phyloP scores from a whole-genome alignment of 2,329 filamentous ascomycete genomes.

The Bipolaris cookei region DNA sequence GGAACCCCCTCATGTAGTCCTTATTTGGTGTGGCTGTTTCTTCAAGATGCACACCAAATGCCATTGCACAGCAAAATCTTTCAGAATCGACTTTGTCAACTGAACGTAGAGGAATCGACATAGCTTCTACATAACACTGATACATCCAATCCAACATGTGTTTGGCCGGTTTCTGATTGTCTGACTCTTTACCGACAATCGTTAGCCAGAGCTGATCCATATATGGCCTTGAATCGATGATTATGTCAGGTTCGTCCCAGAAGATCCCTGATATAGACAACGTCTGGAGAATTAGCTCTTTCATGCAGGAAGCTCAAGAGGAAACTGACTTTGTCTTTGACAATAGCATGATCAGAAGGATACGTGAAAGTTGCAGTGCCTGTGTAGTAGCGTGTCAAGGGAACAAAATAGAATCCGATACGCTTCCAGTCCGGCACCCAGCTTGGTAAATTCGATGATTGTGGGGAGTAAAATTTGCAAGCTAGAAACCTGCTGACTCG shows the following conservation, averaged over 20 bases:
- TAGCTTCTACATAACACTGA: not conserved
- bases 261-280: not conserved
- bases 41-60: not conserved
- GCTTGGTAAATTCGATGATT: constrained; percentile 10
- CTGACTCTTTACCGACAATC: not conserved
- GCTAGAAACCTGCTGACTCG: constrained; percentile 1
- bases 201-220: too few species aligned
- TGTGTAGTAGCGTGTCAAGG: not conserved
- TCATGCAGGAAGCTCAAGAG: not conserved
- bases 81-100: not conserved
- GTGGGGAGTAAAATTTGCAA: not conserved
- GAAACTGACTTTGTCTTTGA: not conserved
- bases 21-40: not conserved
- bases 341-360: not conserved
- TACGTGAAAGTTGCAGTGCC: not conserved
- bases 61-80: not conserved
- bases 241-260: not conserved
- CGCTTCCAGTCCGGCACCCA: constrained; percentile 22
- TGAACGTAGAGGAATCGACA: not conserved
- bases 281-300: not conserved
- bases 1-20: not conserved
- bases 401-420: constrained; percentile 4
- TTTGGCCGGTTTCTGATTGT: not conserved
- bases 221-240: not conserved
- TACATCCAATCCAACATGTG: not conserved